These are phyloP conservation scores for Polysphondylium violaceum DNA, from an alignment of 78 protist genomes.

Conservation along the genomic window DNA sequence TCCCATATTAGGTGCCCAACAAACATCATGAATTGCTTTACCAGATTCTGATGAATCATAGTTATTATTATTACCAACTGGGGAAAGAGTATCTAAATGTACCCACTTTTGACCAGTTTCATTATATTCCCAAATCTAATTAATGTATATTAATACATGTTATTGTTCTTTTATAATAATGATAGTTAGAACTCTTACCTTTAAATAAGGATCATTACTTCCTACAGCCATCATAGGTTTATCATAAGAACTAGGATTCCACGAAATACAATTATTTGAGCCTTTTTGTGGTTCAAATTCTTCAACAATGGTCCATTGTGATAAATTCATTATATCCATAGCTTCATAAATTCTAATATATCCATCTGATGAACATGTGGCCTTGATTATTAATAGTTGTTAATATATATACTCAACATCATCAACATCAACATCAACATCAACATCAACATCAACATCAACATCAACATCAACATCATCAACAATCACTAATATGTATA, in stretches of 20 bases:
- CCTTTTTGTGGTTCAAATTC: constrained; percentile 78
- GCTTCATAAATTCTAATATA: constrained; percentile 94
- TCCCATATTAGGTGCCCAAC: constrained; percentile 92
- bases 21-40: constrained; percentile 77
- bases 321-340: constrained; percentile 88
- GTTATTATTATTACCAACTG: background rate
- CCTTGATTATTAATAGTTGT: constrained; percentile 51
- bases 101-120: constrained; percentile 54
- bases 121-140: constrained; percentile 76
- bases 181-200: background rate
- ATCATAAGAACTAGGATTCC: constrained; percentile 86
- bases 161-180: too few relatives aligned
- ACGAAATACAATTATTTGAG: constrained; percentile 83
- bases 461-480: too few relatives aligned
- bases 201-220: constrained; percentile 64
- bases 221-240: constrained; percentile 89
- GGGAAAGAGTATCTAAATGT: background rate
- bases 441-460: too few relatives aligned
- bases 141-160: too few relatives aligned
- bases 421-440: too few relatives aligned
- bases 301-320: constrained; percentile 87
- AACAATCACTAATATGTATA: too few relatives aligned
- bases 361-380: constrained; percentile 91
- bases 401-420: background rate
- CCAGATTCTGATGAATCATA: background rate